Evolutionary conservation across 1,284 basidiomycete genomes (phyloP).

Genomic region (Marasmius tenuissimus): DNA sequence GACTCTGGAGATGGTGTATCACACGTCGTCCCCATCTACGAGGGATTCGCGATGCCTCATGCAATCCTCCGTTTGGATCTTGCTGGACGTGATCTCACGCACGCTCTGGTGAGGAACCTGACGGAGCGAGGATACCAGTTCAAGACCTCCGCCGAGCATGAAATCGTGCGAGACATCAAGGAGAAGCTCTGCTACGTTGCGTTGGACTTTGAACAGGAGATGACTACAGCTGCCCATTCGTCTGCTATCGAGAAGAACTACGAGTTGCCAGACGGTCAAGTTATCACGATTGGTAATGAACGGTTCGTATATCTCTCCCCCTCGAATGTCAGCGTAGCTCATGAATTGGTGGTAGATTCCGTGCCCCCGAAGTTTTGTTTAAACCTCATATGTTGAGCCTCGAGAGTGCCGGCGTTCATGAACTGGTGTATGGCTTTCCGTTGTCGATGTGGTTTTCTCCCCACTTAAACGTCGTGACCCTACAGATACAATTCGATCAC

Average conservation of each 20-base stretch:
- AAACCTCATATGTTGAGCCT: conserved; percentile 93
- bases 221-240: conserved; percentile 4
- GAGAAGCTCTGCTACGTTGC: conserved; percentile 14
- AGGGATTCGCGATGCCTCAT: conserved; percentile 12
- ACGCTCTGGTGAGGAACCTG: conserved; percentile 11
- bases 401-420: conserved; percentile 93
- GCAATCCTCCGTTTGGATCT: conserved; percentile 11
- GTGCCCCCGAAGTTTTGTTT: conserved; percentile 96
- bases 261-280: conserved; percentile 13
- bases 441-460: too few relatives aligned
- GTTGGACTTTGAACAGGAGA: conserved; percentile 12
- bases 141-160: conserved; percentile 6
- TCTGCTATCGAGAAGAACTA: conserved; percentile 15
- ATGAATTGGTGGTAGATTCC: conserved; percentile 64
- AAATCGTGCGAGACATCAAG: conserved; percentile 13
- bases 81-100: conserved; percentile 10
- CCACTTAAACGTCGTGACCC: too few relatives aligned
- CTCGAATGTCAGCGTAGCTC: neutral
- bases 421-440: conserved; percentile 68
- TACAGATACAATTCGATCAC: too few relatives aligned
- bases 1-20: conserved; percentile 14
- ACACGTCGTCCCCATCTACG: conserved; percentile 14
- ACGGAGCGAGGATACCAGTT: conserved; percentile 11
- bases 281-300: conserved; percentile 17
- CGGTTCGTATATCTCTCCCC: neutral